Base-by-base conservation (phyloP, 2,329 filamentous ascomycete species). In the Stagonosporopsis chrysanthemi region DNA sequence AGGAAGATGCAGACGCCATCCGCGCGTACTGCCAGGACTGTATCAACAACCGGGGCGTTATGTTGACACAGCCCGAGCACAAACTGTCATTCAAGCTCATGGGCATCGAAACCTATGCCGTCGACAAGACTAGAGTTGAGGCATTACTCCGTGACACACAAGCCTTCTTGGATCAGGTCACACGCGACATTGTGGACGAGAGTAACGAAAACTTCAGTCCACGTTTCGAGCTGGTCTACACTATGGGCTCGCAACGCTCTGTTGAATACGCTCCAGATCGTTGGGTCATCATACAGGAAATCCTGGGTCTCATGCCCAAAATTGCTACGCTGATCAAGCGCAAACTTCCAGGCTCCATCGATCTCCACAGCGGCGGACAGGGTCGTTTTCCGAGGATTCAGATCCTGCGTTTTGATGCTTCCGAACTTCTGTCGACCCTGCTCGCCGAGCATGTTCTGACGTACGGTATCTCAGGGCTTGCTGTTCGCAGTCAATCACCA, bases 21-120 rank as follows among this genome's bases (percentile, higher is more conserved):
- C 53, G 63, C 0, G 4, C 61, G 0, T 72, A 84, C 0, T 80
- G 80, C 8, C 6, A 71, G 0, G 73, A 82, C 9, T 89, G 86
- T 46, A 80, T 79, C 62, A 15, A 56, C 0, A 67, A 70, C 0
- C 79, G 84, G 0, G 86, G 86, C 0, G 74, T 90, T 0, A 62
- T 90, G 0, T 72, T 90, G 0, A 75, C 86, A 0, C 86, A 89
- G 31, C 88, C 88, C 0, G 87, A 90, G 61, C 84, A 90, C 54
- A 67, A 89, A 0, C 70, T 90, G 0, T 90, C 87, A 0, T 84
- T 90, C 45, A 81, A 88, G 61, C 77, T 90, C 0, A 85, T 88
- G 78, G 84, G 83, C 0, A 67, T 87, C 0, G 86, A 89, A 55
- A 77, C 68, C 23, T 9, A 7, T 9, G 15, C 7, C 15, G 0